phyloP scores from a whole-genome alignment of 1,284 basidiomycete species.

The Paramarasmius palmivorus region DNA sequence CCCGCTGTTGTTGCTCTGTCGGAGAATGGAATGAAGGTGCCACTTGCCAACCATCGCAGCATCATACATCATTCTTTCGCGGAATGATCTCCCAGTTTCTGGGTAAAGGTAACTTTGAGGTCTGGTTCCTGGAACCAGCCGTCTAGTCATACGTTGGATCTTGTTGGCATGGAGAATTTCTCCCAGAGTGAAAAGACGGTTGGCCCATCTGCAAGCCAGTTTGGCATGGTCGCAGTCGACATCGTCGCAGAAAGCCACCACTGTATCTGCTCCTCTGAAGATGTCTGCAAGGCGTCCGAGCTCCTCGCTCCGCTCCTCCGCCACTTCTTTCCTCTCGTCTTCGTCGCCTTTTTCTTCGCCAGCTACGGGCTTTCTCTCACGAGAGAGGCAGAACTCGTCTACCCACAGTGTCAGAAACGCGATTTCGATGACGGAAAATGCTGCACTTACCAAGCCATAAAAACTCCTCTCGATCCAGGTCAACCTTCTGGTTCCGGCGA shows the following conservation, averaged over 20 bases:
- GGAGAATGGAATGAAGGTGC: slow-evolving; percentile 25
- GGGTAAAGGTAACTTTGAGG: neutral
- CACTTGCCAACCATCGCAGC: slow-evolving; percentile 19
- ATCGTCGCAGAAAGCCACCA: slow-evolving; percentile 25
- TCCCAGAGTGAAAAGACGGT: slow-evolving; percentile 20
- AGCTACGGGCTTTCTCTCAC: slow-evolving; percentile 2
- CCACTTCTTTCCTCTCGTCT: neutral
- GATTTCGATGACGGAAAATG: slow-evolving; percentile 14
- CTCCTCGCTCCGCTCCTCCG: slow-evolving; percentile 14
- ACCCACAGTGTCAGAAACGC: slow-evolving; percentile 19
- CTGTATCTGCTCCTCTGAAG: slow-evolving; percentile 20
- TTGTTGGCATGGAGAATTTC: slow-evolving; percentile 18
- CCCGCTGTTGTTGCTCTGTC: slow-evolving; percentile 22
- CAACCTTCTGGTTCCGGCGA: neutral
- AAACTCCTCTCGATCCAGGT: slow-evolving; percentile 15
- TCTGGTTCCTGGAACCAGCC: neutral
- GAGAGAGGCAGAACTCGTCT: slow-evolving; percentile 25
- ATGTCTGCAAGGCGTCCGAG: slow-evolving; percentile 25
- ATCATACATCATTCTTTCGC: slow-evolving; percentile 17
- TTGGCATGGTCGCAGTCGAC: slow-evolving; percentile 21
- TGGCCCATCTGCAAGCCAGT: slow-evolving; percentile 11
- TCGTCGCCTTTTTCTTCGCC: slow-evolving; percentile 11
- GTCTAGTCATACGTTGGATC: slow-evolving; percentile 17
- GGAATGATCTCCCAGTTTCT: slow-evolving; percentile 17
- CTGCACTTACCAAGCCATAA: slow-evolving; percentile 25